Base-by-base conservation (phyloP, 352 stramenopile genomes). In the Globisporangium barbulae region DNA sequence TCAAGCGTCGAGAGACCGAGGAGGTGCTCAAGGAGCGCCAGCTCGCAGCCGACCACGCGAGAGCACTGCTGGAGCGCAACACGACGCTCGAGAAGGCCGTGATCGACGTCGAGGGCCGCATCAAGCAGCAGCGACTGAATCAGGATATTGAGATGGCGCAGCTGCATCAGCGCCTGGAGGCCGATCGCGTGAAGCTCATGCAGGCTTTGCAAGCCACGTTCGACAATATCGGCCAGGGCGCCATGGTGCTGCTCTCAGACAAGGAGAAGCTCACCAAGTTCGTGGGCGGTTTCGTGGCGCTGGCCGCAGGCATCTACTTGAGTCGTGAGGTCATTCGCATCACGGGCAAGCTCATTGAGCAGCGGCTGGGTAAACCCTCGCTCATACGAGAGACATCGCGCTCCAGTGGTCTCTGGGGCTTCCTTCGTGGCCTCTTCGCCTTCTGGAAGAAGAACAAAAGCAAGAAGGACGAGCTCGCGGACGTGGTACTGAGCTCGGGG, bases 111-210 rank as follows among this genome's bases (percentile, higher is more conserved):
- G 79, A 89, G 47, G 81, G 79, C 0, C 71, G 83, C 1, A 91
- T 91, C 62, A 74, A 72, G 41, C 83, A 92, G 61, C 79, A 92
- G 61, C 79, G 83, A 3, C 35, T 78, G 39, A 90, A 91, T 54
- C 75, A 87, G 45, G 83, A 90, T 53, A 91, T 91, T 56, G 81
- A 90, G 53, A 87, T 86, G 74, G 75, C 71, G 3, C 79, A 90
- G 54, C 67, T 91, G 6, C 67, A 80, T 13, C 73, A 87, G 48
- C 65, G 76, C 30, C 77, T 89, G 7, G 80, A 89, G 53, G 82
- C 80, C 2, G 82, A 91, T 19, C 77, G 81, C 28, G 64, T 83
- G 35, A 89, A 88, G 60, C 53, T 91, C 41, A 74, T 91, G 67
- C 76, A 83, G 53, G 81, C 83, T 2, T 52, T 91, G 19, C 81